phyloP scores from a whole-genome alignment of 768 basidiomycete species.

The Mycena chlorophos region DNA sequence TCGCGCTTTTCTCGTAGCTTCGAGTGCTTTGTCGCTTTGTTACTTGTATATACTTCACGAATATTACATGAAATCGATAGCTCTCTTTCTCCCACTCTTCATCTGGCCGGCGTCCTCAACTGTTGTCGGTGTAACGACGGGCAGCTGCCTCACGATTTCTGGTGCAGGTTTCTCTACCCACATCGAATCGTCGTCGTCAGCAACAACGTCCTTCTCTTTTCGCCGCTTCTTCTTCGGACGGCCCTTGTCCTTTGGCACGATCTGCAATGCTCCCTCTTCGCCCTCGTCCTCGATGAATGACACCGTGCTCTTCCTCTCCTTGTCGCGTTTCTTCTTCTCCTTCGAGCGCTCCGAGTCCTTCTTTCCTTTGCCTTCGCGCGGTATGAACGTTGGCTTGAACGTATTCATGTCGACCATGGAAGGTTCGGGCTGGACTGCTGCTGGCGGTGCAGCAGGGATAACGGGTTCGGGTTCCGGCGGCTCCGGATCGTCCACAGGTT shows the following conservation, averaged over 20 bases:
- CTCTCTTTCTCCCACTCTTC: slow-evolving; percentile 65
- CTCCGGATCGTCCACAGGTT: slow-evolving; percentile 26
- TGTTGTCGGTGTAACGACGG: neutral
- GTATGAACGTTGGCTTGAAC: slow-evolving; percentile 89
- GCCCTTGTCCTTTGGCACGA: slow-evolving; percentile 21
- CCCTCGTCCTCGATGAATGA: slow-evolving; percentile 61
- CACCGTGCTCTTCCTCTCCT: slow-evolving; percentile 55
- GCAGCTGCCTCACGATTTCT: slow-evolving; percentile 42
- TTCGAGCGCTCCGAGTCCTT: slow-evolving; percentile 30
- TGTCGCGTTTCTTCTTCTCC: slow-evolving; percentile 46
- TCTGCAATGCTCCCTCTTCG: slow-evolving; percentile 32
- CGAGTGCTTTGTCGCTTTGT: neutral
- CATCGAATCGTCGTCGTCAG: slow-evolving; percentile 54
- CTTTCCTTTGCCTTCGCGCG: slow-evolving; percentile 51
- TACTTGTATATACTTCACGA: neutral
- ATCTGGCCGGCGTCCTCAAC: slow-evolving; percentile 26
- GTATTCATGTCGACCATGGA: slow-evolving; percentile 52
- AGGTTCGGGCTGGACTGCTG: slow-evolving; percentile 12
- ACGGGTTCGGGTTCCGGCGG: slow-evolving; percentile 5
- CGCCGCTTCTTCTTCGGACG: slow-evolving; percentile 40
- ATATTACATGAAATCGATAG: slow-evolving; percentile 71
- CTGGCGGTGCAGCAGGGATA: slow-evolving; percentile 7
- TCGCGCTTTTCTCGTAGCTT: slow-evolving; percentile 12
- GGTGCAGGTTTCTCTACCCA: slow-evolving; percentile 69
- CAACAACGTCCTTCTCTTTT: slow-evolving; percentile 30